These are phyloP conservation scores for Coniferiporia weirii DNA, from an alignment of 1,284 basidiomycete genomes.

Conservation along the genomic window DNA sequence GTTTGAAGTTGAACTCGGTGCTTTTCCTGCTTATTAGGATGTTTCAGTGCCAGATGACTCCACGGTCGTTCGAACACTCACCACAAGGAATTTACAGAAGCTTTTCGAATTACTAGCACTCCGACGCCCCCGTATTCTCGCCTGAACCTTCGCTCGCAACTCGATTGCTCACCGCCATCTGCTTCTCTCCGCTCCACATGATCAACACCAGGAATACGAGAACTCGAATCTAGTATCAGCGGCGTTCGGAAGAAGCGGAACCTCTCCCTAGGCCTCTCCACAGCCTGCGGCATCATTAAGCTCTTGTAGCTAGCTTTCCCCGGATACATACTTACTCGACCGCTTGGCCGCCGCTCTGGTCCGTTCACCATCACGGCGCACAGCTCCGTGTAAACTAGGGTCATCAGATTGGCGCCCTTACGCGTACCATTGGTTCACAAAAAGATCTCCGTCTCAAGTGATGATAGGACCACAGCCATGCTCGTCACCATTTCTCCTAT, in stretches of 20 bases:
- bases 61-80: too few species aligned
- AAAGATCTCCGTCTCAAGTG: slow-evolving; percentile 7
- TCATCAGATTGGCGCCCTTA: slow-evolving; percentile 10
- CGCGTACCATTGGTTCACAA: background rate
- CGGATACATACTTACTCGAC: background rate
- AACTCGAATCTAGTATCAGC: background rate
- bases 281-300: background rate
- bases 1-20: too few species aligned
- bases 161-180: background rate
- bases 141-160: background rate
- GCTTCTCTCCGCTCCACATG: background rate
- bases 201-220: background rate
- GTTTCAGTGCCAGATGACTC: too few species aligned
- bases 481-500: background rate
- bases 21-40: too few species aligned
- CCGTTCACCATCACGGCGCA: slow-evolving; percentile 1
- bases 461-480: background rate
- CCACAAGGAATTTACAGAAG: background rate
- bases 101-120: background rate
- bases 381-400: slow-evolving; percentile 9
- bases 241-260: background rate
- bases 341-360: background rate
- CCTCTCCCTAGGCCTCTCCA: slow-evolving; percentile 2
- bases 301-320: background rate
- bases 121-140: background rate